Evolutionary conservation across 2,329 filamentous ascomycete genomes (phyloP).

Genomic region (Sarocladium brachiariae): DNA sequence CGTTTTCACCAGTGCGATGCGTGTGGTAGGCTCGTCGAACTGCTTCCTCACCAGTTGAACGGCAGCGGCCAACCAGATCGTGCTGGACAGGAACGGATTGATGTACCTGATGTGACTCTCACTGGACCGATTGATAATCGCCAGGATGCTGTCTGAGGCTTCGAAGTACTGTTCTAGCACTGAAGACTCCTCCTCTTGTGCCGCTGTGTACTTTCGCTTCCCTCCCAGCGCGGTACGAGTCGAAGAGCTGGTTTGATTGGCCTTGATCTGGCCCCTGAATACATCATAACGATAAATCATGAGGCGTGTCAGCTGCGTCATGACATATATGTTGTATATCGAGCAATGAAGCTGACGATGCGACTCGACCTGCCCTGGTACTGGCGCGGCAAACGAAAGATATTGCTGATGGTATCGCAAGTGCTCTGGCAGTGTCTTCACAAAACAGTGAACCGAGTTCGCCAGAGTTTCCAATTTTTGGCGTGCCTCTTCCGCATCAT

Average conservation of each 20-base stretch:
- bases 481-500: conserved; percentile 13
- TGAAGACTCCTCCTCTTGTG: conserved; percentile 13
- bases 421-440: conserved; percentile 21
- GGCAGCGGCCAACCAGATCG: conserved; percentile 25
- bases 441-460: conserved; percentile 24
- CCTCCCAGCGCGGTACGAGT: neutral
- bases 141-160: conserved; percentile 22
- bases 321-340: conserved; percentile 26
- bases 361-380: conserved; percentile 11
- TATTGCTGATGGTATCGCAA: conserved; percentile 23
- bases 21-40: neutral
- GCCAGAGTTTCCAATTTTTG: conserved; percentile 22
- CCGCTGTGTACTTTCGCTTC: neutral
- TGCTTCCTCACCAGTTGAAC: conserved; percentile 17
- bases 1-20: conserved; percentile 11
- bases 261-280: conserved; percentile 16
- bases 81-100: conserved; percentile 26
- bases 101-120: conserved; percentile 22
- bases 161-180: conserved; percentile 20
- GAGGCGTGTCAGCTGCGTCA: conserved; percentile 26
- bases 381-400: conserved; percentile 20
- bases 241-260: conserved; percentile 10
- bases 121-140: conserved; percentile 20
- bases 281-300: conserved; percentile 27
- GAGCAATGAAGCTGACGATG: conserved; percentile 20